Base-by-base conservation (phyloP, 805 yeast genomes). In the Candida orba region DNA sequence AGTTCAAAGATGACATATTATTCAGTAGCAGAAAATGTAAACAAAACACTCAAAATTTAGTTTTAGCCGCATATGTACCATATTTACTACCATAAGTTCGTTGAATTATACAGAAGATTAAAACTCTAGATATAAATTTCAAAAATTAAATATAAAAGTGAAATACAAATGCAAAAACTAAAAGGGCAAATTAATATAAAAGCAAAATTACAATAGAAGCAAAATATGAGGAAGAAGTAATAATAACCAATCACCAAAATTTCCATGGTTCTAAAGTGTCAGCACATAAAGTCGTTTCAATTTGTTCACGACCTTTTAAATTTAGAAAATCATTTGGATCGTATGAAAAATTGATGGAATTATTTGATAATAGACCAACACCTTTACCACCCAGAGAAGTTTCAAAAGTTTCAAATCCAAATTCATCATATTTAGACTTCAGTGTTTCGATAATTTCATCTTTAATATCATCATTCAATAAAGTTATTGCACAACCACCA, bases 401-500 rank as follows among this genome's bases (percentile, higher is more conserved):
- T 56, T 79, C 81, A 57, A 78, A 89, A 10, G 88, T 78, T 57
- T 83, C 85, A 60, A 75, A 90, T 0, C 86, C 85, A 40, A 70
- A 66, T 0, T 54, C 48, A 2, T 58, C 59, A 39, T 75, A 71
- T 44, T 63, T 65, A 1, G 43, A 34, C 6, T 62, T 59, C 20
- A 72, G 70, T 4, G 64, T 58, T 10, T 67, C 60, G 31, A 71
- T 52, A 17, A 52, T 56, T 8, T 55, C 52, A 22, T 63, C 62
- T 1, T 57, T 54, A 8, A 75, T 59, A 15, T 57, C 57, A 4
- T 58, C 62, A 39, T 75, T 67, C 14, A 90, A 69, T 33, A 93
- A 65, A 0, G 98, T 93, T 44, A 93, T 83, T 10, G 98, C 95
- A 69, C 99, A 93, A 2, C 99, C 99, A 40, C 99, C 99, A 18